Conservation (phyloP, 2,329 filamentous ascomycete genomes). For the Domatiomyces globalis region DNA sequence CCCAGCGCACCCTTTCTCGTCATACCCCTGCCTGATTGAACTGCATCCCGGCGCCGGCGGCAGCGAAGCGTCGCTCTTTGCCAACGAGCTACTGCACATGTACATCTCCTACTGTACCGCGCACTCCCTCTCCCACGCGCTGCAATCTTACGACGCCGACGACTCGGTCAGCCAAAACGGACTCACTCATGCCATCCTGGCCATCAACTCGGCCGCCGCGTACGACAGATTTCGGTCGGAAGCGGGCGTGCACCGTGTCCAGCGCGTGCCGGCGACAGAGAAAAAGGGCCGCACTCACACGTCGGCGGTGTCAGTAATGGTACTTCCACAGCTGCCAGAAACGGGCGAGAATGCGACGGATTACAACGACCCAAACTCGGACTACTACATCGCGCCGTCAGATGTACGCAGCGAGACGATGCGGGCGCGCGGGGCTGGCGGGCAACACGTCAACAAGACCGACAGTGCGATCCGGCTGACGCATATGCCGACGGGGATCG, state of each 20-base stretch:
- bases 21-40: constrained; percentile 80
- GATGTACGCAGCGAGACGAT: constrained; percentile 81
- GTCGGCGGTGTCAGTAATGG: constrained; percentile 80
- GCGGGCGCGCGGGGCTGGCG: constrained; percentile 80
- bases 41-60: constrained; percentile 85
- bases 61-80: constrained; percentile 80
- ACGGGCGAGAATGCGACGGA: constrained; percentile 41
- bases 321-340: constrained; percentile 66
- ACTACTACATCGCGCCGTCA: constrained; percentile 75
- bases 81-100: constrained; percentile 77
- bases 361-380: constrained; percentile 70
- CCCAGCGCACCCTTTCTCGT: constrained; percentile 76
- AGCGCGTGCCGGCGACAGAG: constrained; percentile 84
- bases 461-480: constrained; percentile 90
- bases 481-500: constrained; percentile 71
- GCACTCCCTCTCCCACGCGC: constrained; percentile 48
- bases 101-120: constrained; percentile 66
- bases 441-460: constrained; percentile 97
- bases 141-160: constrained; percentile 73
- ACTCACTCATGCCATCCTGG: constrained; percentile 75
- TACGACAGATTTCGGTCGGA: constrained; percentile 75
- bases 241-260: constrained; percentile 87
- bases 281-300: constrained; percentile 85
- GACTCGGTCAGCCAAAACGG: constrained; percentile 44
- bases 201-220: constrained; percentile 60